Conservation (phyloP, 2,329 filamentous ascomycete genomes). For the Penicillium freii region DNA sequence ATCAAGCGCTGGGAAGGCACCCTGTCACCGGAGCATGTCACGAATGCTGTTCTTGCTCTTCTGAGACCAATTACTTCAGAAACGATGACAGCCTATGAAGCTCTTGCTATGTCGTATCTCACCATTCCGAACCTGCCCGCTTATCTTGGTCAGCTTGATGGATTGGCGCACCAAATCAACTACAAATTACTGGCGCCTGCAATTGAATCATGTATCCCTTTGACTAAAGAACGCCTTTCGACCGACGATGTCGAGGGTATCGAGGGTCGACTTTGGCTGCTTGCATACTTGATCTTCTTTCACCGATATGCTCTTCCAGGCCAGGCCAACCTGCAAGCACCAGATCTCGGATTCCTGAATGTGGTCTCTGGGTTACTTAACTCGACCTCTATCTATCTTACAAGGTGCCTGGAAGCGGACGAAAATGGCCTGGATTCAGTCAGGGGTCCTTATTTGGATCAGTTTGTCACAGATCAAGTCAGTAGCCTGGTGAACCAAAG, state of each 20-base stretch:
- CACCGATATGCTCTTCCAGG: conserved; percentile 49
- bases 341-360: conserved; percentile 55
- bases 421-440: conserved; percentile 30
- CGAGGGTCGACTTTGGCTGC: conserved; percentile 53
- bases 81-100: conserved; percentile 46
- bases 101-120: conserved; percentile 48
- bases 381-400: conserved; percentile 55
- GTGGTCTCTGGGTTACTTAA: conserved; percentile 58
- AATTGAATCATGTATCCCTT: conserved; percentile 34
- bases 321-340: conserved; percentile 38
- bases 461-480: conserved; percentile 65
- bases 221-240: conserved; percentile 25
- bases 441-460: conserved; percentile 36
- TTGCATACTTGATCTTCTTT: conserved; percentile 61
- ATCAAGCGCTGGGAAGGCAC: conserved; percentile 18
- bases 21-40: conserved; percentile 31
- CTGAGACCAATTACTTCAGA: conserved; percentile 45
- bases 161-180: conserved; percentile 50
- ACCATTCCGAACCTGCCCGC: conserved; percentile 43
- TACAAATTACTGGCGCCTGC: conserved; percentile 49
- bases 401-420: conserved; percentile 48
- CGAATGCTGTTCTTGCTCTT: conserved; percentile 41
- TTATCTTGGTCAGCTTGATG: conserved; percentile 40
- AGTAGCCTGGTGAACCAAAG: conserved; percentile 70
- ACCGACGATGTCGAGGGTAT: conserved; percentile 38